Evolutionary conservation across 2,329 filamentous ascomycete species (phyloP), one percentile per base, ranked within the genome.

Genomic region (Hypoxylon sp.): DNA sequence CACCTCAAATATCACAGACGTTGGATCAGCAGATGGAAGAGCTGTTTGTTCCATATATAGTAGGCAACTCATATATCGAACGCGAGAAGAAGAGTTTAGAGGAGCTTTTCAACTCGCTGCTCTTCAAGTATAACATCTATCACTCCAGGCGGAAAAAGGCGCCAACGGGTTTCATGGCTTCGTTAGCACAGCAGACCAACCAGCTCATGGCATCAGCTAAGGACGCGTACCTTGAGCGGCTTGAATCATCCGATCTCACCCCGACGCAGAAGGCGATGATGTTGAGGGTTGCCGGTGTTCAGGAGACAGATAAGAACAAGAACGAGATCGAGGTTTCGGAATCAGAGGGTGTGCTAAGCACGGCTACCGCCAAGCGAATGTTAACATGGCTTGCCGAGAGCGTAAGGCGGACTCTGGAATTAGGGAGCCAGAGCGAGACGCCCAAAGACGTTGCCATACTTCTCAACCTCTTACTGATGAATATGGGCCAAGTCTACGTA

Each of bases 41-140:
- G 66, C 73, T 93, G 2, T 93, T 88, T 57, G 80, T 88, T 11
- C 86, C 86, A 1, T 88, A 88, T 61, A 77, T 89, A 6, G 79
- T 87, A 38, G 84, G 84, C 9, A 86, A 84, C 61, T 84, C 84
- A 9, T 89, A 88, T 61, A 88, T 89, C 51, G 86, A 89, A 48
- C 78, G 85, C 51, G 86, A 89, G 66, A 82, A 76, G 65, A 84
- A 78, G 69, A 88, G 81, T 51, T 72, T 94, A 37, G 89, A 92
- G 66, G 90, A 93, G 67, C 74, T 92, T 59, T 91, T 96, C 73
- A 93, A 91, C 45, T 96, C 94, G 0, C 75, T 99, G 44, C 81
- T 97, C 3, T 96, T 99, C 82, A 96, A 95, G 64, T 99, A 94
- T 67, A 95, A 91, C 11, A 88, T 95, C n/a, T 97, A 93, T 67